Base-by-base conservation (phyloP, 2,329 filamentous ascomycete genomes). In the Orbilia quercus region DNA sequence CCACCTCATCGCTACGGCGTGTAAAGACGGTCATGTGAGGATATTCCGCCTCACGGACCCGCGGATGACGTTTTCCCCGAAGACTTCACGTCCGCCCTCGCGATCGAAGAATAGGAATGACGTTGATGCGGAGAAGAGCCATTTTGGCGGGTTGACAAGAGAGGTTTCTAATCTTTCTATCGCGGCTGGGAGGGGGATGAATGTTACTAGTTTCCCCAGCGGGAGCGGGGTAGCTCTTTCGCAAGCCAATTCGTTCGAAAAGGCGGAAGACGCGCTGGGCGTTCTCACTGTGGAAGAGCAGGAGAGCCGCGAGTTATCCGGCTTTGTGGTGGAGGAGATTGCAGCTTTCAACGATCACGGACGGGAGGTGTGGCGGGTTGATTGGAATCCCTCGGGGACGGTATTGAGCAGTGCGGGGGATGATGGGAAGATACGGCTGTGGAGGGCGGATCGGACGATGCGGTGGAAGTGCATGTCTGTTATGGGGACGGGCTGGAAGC, bases 1-100 rank as follows among this genome's bases (percentile, higher is more conserved):
- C 80, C 95, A 99, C 80, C 86, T 94, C 66, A 86, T 98, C 77
- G 95, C 94, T 1, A 96, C 93, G 4, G 94, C 92, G 1, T 95
- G 91, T 79, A 96, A 96, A 80, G 95, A 99, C 79, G 94, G 95
- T 1, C 89, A 88, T 77, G 88, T 97, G 42, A 86, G 94, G 42
- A 90, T 99, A n/a, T 96, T 96, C 79, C 88, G 94, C 77, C 80
- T 96, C n/a, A 75, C 74, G 4, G 74, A 75, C 45, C 63, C 70
- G 48, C 54, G 64, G 1, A 66, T 72, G 58, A 69, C 70, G n/a
- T 74, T 74, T 25, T 74, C 70, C 1, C 70, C 70, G 20, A 69
- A 55, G 57, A 45, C 60, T 4, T 28, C 47, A 47, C 28, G 69
- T 63, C 53, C 74, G 58, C 57, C 45, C 40, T 58, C 74, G 42